Conservation (phyloP, 2,329 filamentous ascomycete species). For the Fusarium pseudograminearum region DNA sequence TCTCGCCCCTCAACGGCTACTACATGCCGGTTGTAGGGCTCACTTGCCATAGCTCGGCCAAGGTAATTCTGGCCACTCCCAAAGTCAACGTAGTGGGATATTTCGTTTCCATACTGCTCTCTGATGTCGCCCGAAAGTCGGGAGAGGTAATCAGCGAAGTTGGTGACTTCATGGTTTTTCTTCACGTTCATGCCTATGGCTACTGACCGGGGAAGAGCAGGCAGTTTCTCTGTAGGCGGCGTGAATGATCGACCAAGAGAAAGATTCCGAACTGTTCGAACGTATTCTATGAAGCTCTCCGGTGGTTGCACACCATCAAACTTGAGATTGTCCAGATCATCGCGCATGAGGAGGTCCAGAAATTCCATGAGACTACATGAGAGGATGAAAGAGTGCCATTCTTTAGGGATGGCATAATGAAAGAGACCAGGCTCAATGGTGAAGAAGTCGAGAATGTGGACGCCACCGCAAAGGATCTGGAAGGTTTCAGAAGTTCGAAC, state of each 20-base stretch:
- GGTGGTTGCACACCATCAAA: constrained; percentile 56
- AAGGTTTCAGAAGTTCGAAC: constrained; percentile 80
- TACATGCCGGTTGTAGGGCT: constrained; percentile 87
- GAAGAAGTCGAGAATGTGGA: constrained; percentile 97
- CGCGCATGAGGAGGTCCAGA: constrained; percentile 82
- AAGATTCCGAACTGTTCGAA: constrained; percentile 76
- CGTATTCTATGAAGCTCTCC: constrained; percentile 75
- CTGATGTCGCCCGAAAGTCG: constrained; percentile 69
- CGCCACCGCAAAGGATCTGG: constrained; percentile 92
- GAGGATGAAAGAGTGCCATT: constrained; percentile 86
- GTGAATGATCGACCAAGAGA: constrained; percentile 73
- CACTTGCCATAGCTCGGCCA: constrained; percentile 84
- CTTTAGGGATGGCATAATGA: constrained; percentile 76
- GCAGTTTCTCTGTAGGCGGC: constrained; percentile 58
- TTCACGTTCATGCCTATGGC: constrained; percentile 95
- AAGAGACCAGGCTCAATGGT: constrained; percentile 88
- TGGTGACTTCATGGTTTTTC: constrained; percentile 91
- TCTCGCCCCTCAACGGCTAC: constrained; percentile 91
- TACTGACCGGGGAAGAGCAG: constrained; percentile 75
- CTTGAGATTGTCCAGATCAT: constrained; percentile 68
- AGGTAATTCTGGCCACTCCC: constrained; percentile 98
- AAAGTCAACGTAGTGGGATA: constrained; percentile 94
- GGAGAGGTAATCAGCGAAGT: constrained; percentile 89
- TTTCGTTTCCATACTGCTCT: constrained; percentile 64
- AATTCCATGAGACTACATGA: constrained; percentile 78